Conservation (phyloP, 306 rosid genomes). For the Arachis stenosperma region DNA sequence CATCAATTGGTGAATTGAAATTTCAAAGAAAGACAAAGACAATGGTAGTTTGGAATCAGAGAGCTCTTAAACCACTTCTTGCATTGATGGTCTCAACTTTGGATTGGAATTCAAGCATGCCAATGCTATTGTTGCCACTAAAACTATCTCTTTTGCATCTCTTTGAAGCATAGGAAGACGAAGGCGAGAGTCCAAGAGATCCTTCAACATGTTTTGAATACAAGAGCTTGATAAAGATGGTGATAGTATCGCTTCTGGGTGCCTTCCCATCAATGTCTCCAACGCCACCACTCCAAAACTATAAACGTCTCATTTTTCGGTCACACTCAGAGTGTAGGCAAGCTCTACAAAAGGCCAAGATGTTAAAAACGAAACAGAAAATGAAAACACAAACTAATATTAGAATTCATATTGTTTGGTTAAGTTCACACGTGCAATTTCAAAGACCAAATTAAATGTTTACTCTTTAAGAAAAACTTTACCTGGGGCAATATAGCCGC, state of each 20-base stretch:
- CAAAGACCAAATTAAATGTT: too few relatives aligned
- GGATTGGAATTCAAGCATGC: background rate
- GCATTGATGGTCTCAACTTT: slow-evolving; percentile 7
- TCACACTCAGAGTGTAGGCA: background rate
- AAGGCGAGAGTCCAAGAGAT: slow-evolving; percentile 22
- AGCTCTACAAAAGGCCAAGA: background rate
- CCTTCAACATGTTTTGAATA: background rate
- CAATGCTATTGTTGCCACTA: background rate
- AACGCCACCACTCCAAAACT: slow-evolving; percentile 13
- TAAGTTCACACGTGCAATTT: too few relatives aligned
- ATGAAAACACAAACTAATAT: too few relatives aligned
- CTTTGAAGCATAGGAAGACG: background rate
- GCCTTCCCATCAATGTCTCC: slow-evolving; percentile 23
- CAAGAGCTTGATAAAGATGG: background rate
- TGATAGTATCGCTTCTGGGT: background rate
- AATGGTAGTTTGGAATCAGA: background rate
- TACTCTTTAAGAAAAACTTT: background rate
- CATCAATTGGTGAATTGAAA: background rate
- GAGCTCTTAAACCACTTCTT: background rate
- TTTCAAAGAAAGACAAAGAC: background rate
- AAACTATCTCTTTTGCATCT: background rate
- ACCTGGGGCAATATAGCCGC: slow-evolving; percentile 23
- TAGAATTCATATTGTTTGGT: too few relatives aligned
- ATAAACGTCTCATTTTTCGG: slow-evolving; percentile 24
- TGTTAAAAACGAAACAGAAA: too few relatives aligned